phyloP scores from a whole-genome alignment of 2,329 filamentous ascomycete species.

The Fusarium citri region DNA sequence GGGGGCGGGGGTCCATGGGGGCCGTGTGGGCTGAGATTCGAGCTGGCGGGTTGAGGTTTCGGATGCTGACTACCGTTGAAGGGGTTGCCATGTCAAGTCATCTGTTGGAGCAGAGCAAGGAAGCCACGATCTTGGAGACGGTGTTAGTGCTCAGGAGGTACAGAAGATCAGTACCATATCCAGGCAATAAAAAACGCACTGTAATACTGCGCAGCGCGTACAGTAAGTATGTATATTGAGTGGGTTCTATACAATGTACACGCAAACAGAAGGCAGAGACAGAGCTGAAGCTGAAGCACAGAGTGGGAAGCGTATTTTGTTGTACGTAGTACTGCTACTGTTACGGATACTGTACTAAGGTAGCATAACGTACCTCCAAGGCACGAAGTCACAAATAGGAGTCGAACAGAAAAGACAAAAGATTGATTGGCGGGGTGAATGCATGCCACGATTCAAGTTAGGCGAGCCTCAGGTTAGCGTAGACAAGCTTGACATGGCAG shows the following conservation, averaged over 20 bases:
- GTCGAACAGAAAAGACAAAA: constrained; percentile 18
- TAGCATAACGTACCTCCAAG: not conserved
- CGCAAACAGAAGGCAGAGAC: constrained; percentile 9
- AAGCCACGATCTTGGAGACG: constrained; percentile 28
- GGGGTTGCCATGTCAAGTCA: constrained; percentile 7
- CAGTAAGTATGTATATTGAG: not conserved
- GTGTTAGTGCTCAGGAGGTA: constrained; percentile 16
- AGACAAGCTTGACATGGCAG: constrained; percentile 8
- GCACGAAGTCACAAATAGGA: constrained; percentile 31
- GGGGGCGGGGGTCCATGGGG: constrained; percentile 26
- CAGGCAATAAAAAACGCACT: not conserved
- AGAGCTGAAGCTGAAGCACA: constrained; percentile 23
- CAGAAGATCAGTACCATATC: not conserved
- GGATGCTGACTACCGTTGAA: constrained; percentile 39
- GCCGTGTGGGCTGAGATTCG: constrained; percentile 47
- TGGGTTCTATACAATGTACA: not conserved
- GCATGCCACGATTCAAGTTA: constrained; percentile 34
- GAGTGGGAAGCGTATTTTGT: constrained; percentile 19
- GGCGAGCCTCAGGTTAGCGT: constrained; percentile 38
- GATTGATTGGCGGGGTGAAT: constrained; percentile 33
- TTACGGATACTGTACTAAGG: too few relatives aligned
- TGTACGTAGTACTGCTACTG: not conserved
- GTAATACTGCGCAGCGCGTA: constrained; percentile 4
- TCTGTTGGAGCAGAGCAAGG: constrained; percentile 4
- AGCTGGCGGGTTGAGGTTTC: constrained; percentile 42